These are phyloP conservation scores for Thuidium tamariscinum DNA, from an alignment of 225 moss, liverwort and hornwort genomes.

Conservation along the genomic window DNA sequence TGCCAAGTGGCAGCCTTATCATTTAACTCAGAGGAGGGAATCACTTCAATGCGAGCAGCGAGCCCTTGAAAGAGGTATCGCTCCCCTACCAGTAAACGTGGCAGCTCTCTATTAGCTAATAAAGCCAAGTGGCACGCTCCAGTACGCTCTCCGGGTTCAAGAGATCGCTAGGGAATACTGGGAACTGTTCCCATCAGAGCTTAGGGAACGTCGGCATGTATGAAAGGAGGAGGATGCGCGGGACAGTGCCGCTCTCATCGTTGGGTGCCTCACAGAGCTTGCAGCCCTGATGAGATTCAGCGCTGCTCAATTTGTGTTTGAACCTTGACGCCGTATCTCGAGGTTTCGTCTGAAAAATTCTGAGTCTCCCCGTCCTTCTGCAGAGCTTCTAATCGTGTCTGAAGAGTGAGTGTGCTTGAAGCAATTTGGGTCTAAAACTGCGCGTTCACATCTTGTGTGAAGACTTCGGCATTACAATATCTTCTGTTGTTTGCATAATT, in stretches of 20 bases:
- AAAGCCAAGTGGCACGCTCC: neutral
- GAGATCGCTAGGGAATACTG: neutral
- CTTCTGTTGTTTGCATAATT: neutral
- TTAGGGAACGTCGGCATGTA: neutral
- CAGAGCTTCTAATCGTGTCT: neutral
- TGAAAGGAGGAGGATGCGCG: neutral
- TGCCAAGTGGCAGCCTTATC: neutral
- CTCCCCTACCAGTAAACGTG: no score
- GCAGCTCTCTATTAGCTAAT: neutral
- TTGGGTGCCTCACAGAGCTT: neutral
- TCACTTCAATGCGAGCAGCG: neutral
- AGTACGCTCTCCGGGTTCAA: no score
- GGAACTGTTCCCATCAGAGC: neutral
- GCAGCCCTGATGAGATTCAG: no score
- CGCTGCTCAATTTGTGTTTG: neutral
- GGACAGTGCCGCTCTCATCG: neutral
- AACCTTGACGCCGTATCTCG: neutral
- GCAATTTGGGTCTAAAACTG: neutral
- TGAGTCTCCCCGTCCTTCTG: neutral
- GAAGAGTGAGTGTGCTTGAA: neutral
- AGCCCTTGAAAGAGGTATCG: no score
- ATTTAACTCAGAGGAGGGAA: neutral
- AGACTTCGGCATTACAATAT: neutral
- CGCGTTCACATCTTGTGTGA: neutral
- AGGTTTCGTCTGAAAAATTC: neutral